These are phyloP conservation scores for Solanum dulcamara DNA, from an alignment of 257 asterid genomes.

Conservation along the genomic window DNA sequence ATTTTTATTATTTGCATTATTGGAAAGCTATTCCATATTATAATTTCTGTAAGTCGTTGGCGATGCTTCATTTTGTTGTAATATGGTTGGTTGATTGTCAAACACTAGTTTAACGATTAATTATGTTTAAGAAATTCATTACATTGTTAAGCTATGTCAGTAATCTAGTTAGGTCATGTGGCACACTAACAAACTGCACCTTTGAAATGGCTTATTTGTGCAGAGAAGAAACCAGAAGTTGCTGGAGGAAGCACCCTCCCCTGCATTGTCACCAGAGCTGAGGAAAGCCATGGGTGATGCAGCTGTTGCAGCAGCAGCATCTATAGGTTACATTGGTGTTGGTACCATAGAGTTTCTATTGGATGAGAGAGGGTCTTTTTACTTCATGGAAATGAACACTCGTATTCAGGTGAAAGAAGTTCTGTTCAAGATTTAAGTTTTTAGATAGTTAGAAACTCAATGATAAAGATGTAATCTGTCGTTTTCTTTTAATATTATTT, in stretches of 20 bases:
- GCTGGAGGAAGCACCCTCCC: slow-evolving; percentile 99
- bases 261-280: slow-evolving; percentile 84
- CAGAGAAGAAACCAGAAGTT: slow-evolving; percentile 97
- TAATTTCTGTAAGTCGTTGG: neutral
- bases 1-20: neutral
- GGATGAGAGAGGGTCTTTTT: slow-evolving; percentile 95
- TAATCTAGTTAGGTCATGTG: neutral
- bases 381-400: slow-evolving; percentile 99
- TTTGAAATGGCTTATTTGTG: slow-evolving; percentile 1
- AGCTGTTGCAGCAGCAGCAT: slow-evolving; percentile 98
- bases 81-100: neutral
- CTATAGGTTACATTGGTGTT: slow-evolving; percentile 93
- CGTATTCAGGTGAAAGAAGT: slow-evolving; percentile 77
- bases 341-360: slow-evolving; percentile 94
- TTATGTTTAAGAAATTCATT: neutral
- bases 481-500: neutral
- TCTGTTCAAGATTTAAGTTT: neutral
- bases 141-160: neutral
- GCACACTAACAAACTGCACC: neutral
- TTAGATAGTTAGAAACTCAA: neutral
- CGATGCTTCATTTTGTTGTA: neutral
- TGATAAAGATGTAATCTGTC: neutral
- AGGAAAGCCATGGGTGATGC: slow-evolving; percentile 99
- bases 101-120: neutral
- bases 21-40: neutral